phyloP scores from a whole-genome alignment of 306 rosid species.

The Biancaea sappan region DNA sequence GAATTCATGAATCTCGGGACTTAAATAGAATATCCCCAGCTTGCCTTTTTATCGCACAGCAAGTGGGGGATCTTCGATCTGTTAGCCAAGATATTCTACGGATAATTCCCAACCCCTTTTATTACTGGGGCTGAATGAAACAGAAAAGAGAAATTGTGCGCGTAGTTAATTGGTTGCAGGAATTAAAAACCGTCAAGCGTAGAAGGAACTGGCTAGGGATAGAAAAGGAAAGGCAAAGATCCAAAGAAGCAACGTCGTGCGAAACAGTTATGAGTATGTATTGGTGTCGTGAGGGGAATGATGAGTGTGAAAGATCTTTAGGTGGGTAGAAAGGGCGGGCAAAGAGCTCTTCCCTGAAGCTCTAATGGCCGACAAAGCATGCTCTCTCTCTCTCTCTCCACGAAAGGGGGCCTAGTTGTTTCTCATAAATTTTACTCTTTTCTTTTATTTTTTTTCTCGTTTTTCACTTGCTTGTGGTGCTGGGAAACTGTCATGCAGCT shows the following conservation, averaged over 20 bases:
- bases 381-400: constrained; percentile 36
- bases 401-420: constrained; percentile 13
- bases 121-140: constrained; percentile 24
- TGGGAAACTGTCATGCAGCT: constrained; percentile 33
- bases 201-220: constrained; percentile 7
- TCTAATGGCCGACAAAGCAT: constrained; percentile 83
- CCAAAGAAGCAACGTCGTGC: background rate
- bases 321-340: constrained; percentile 21
- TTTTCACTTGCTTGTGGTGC: constrained; percentile 28
- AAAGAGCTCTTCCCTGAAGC: constrained; percentile 46
- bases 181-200: background rate
- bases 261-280: background rate
- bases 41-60: constrained; percentile 40
- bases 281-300: constrained; percentile 31
- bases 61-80: constrained; percentile 66
- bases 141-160: constrained; percentile 36
- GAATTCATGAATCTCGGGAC: constrained; percentile 42
- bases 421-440: constrained; percentile 9
- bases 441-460: background rate
- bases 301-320: constrained; percentile 35
- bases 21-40: constrained; percentile 45
- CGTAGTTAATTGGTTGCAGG: constrained; percentile 1
- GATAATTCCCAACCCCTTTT: constrained; percentile 38
- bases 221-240: background rate
- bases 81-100: constrained; percentile 39